Conservation (phyloP, 192 early-diverging fungal species). For the Helicostylum pulchrum region DNA sequence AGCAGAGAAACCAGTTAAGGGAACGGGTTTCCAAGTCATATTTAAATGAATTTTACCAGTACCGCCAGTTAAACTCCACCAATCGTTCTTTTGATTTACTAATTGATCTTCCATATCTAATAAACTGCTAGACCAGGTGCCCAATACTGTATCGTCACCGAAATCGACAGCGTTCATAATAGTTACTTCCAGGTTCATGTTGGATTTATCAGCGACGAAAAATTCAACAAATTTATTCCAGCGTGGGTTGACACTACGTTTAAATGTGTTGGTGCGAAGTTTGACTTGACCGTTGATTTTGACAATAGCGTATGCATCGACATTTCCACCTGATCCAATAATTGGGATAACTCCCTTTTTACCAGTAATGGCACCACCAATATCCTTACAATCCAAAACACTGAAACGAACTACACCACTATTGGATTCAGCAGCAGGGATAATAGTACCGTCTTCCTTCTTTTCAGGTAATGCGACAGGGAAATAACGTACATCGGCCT, state of each 20-base stretch:
- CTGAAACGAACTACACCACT: conserved; percentile 65
- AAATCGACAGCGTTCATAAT: conserved; percentile 53
- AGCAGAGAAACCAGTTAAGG: conserved; percentile 56
- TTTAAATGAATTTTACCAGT: conserved; percentile 43
- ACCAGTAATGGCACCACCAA: conserved; percentile 39
- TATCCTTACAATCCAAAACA: conserved; percentile 61
- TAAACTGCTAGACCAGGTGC: conserved; percentile 32
- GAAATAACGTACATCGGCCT: conserved; percentile 39
- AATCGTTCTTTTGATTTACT: conserved; percentile 41
- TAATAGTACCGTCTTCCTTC: conserved; percentile 39
- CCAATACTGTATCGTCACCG: conserved; percentile 43
- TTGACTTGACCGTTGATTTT: conserved; percentile 47
- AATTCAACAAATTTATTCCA: conserved; percentile 73
- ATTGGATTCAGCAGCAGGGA: conserved; percentile 51
- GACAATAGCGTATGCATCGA: conserved; percentile 54
- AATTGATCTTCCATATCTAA: conserved; percentile 27
- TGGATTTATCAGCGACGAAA: conserved; percentile 68
- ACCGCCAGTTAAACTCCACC: conserved; percentile 38
- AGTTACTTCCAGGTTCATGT: conserved; percentile 54
- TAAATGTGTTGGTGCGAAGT: conserved; percentile 61
- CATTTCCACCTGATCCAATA: conserved; percentile 13
- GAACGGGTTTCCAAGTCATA: conserved; percentile 70
- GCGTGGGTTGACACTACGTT: conserved; percentile 72
- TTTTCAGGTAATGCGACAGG: conserved; percentile 40
- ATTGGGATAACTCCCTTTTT: conserved; percentile 28